These are phyloP conservation scores for Gossypium laxum DNA, from an alignment of 441 rosid species.

Conservation along the genomic window DNA sequence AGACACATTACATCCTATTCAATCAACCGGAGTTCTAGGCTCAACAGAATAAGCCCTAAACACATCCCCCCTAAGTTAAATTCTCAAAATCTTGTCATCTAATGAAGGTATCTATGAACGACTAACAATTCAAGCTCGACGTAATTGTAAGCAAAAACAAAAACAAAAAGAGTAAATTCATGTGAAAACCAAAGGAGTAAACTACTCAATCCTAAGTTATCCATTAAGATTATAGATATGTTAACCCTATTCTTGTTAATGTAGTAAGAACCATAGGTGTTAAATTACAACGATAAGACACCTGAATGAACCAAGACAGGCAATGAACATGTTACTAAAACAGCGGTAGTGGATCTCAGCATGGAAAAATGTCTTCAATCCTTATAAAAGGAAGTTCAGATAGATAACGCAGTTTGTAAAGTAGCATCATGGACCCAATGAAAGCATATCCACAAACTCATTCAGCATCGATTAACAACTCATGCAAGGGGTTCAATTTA, in stretches of 20 bases:
- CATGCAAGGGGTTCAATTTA: background rate
- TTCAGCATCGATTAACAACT: background rate
- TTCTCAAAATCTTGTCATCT: background rate
- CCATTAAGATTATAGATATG: background rate
- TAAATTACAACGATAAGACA: background rate
- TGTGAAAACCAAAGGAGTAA: background rate
- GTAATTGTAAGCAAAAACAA: background rate
- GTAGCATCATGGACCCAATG: conserved; percentile 31
- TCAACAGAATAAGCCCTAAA: background rate
- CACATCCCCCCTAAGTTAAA: background rate
- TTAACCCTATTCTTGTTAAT: background rate
- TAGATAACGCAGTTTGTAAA: conserved; percentile 37
- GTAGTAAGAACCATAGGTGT: background rate
- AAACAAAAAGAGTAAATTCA: background rate
- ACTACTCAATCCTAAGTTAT: background rate
- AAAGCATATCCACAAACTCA: background rate
- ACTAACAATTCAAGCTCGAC: background rate
- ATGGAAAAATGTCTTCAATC: conserved; percentile 9
- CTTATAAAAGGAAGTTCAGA: conserved; percentile 15
- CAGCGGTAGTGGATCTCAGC: conserved; percentile 13
- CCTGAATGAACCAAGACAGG: background rate
- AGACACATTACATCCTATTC: background rate
- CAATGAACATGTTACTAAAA: background rate
- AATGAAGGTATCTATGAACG: background rate
- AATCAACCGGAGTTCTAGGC: background rate